These are phyloP conservation scores for Chytridium lagenaria DNA, from an alignment of 371 early-diverging fungal species.

Conservation along the genomic window DNA sequence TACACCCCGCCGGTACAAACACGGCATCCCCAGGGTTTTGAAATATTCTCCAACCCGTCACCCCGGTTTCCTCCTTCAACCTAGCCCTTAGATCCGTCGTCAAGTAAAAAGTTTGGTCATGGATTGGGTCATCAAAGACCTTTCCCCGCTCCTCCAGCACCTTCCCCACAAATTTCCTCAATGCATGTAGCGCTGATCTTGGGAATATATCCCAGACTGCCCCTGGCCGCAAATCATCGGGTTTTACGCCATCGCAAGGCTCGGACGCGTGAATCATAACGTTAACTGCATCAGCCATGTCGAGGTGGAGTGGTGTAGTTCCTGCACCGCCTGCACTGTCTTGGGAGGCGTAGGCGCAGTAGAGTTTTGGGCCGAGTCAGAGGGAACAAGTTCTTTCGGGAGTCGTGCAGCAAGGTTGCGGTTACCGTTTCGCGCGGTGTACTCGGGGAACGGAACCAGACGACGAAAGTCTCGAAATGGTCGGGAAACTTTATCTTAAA, in stretches of 20 bases:
- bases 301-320: conserved; percentile 73
- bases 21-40: conserved; percentile 71
- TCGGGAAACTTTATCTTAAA: conserved; percentile 59
- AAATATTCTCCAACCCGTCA: conserved; percentile 56
- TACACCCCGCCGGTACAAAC: conserved; percentile 74
- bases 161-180: conserved; percentile 57
- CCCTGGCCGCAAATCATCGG: conserved; percentile 34
- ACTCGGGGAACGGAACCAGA: conserved; percentile 64
- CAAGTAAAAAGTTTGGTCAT: conserved; percentile 67
- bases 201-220: conserved; percentile 78
- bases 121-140: conserved; percentile 61
- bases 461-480: conserved; percentile 62
- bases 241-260: conserved; percentile 3
- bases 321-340: conserved; percentile 54
- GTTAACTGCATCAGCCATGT: conserved; percentile 79
- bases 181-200: conserved; percentile 43
- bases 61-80: conserved; percentile 52
- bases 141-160: conserved; percentile 13
- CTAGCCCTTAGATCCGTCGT: conserved; percentile 48
- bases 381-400: conserved; percentile 57
- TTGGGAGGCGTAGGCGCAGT: conserved; percentile 67
- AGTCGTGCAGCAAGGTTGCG: conserved; percentile 69
- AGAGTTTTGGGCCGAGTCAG: conserved; percentile 81
- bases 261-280: conserved; percentile 63
- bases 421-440: conserved; percentile 61